Evolutionary conservation across 768 basidiomycete species (phyloP).

Genomic region (Rhodocollybia butyracea): DNA sequence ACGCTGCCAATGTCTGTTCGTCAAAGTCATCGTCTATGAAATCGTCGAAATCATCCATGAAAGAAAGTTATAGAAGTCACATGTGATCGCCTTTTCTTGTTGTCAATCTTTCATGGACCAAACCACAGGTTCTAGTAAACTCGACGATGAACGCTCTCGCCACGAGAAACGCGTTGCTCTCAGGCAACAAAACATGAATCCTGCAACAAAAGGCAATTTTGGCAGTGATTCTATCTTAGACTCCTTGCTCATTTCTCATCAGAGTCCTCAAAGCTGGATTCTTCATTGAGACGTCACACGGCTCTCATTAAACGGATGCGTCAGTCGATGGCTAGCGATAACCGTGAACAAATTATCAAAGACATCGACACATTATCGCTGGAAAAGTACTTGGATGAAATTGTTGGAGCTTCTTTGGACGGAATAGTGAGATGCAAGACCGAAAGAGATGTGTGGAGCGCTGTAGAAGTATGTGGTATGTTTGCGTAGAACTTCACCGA

Average conservation of each 20-base stretch:
- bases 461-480: conserved; percentile 70
- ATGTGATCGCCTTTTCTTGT: neutral
- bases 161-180: conserved; percentile 55
- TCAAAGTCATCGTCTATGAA: conserved; percentile 65
- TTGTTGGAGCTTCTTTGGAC: conserved; percentile 82
- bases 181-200: conserved; percentile 46
- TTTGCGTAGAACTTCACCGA: neutral
- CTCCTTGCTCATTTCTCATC: neutral
- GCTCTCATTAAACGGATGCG: conserved; percentile 92
- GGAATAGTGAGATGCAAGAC: conserved; percentile 86
- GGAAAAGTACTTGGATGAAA: conserved; percentile 96
- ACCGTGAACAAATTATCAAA: conserved; percentile 84
- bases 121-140: conserved; percentile 22
- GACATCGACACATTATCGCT: conserved; percentile 88
- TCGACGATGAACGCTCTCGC: conserved; percentile 51
- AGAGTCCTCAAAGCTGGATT: conserved; percentile 83
- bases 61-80: neutral
- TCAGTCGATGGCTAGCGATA: conserved; percentile 78
- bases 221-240: neutral
- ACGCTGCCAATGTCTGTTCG: conserved; percentile 54
- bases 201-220: conserved; percentile 10
- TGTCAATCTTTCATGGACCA: conserved; percentile 12
- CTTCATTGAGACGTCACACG: conserved; percentile 94
- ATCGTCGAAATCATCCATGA: conserved; percentile 58
- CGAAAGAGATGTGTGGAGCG: conserved; percentile 88